Conservation (phyloP, 2,329 filamentous ascomycete species). For the Anthostomella pinea region DNA sequence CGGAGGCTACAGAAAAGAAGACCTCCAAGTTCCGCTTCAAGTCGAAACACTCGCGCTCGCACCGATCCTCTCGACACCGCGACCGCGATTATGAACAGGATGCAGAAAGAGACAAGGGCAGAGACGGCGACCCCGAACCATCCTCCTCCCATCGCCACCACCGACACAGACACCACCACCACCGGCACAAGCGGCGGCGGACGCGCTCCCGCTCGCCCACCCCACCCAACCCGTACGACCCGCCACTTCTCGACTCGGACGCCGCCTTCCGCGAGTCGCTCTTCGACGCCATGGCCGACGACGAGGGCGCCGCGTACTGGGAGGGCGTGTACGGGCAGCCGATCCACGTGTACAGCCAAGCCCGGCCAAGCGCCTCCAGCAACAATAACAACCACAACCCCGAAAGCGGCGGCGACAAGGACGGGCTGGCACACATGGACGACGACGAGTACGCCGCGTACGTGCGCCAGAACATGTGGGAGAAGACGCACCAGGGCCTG, state of each 20-base stretch:
- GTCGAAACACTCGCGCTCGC: slow-evolving; percentile 31
- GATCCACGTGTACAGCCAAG: slow-evolving; percentile 72
- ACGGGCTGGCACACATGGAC: slow-evolving; percentile 76
- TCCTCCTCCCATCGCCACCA: slow-evolving; percentile 17
- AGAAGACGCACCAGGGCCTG: slow-evolving; percentile 83
- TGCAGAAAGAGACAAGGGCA: not conserved
- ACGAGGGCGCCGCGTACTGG: slow-evolving; percentile 95
- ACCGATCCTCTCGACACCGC: slow-evolving; percentile 24
- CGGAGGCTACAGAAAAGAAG: slow-evolving; percentile 17
- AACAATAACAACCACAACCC: too few relatives aligned
- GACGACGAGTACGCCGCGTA: slow-evolving; percentile 90
- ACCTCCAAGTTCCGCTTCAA: slow-evolving; percentile 43
- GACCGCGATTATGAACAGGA: slow-evolving; percentile 7
- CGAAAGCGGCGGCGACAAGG: slow-evolving; percentile 46
- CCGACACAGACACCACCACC: slow-evolving; percentile 30
- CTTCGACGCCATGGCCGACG: slow-evolving; percentile 95
- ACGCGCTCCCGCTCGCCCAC: slow-evolving; percentile 42
- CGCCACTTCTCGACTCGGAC: slow-evolving; percentile 59
- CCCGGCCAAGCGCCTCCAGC: too few relatives aligned
- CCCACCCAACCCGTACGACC: slow-evolving; percentile 45
- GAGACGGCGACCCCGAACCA: slow-evolving; percentile 6
- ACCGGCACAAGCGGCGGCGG: slow-evolving; percentile 28
- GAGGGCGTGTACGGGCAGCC: slow-evolving; percentile 95
- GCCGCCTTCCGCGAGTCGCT: slow-evolving; percentile 87
- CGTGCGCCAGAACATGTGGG: slow-evolving; percentile 90